phyloP scores from a whole-genome alignment of 108 stramenopile genomes.

The Aureococcus anophagefferens region DNA sequence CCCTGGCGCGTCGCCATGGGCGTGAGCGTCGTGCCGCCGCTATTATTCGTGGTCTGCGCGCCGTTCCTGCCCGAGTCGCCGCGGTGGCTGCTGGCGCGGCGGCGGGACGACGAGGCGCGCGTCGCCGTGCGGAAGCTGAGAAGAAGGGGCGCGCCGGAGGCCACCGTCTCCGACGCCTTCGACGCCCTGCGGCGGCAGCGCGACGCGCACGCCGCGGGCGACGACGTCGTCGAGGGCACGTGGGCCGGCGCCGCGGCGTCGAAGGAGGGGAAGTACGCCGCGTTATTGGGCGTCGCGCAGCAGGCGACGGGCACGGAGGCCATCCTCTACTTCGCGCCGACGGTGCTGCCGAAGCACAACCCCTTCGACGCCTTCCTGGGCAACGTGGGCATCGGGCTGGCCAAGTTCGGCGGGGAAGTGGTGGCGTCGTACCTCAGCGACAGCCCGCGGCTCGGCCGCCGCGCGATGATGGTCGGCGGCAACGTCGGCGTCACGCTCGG shows the following conservation, averaged over 20 bases:
- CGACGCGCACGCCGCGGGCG: background rate
- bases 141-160: no score
- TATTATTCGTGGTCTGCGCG: background rate
- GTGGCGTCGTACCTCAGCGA: background rate
- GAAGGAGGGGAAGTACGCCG: background rate
- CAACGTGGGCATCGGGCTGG: background rate
- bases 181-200: background rate
- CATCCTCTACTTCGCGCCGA: background rate
- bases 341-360: background rate
- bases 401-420: background rate
- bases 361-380: background rate
- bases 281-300: background rate
- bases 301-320: background rate
- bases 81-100: background rate
- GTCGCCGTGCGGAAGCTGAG: background rate
- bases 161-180: background rate
- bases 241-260: background rate
- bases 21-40: background rate
- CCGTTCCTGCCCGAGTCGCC: slow-evolving; percentile 6
- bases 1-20: slow-evolving; percentile 8
- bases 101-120: background rate
- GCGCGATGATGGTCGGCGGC: background rate
- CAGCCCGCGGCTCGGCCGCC: background rate
- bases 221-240: background rate
- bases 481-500: background rate